Evolutionary conservation across 2,329 filamentous ascomycete genomes (phyloP).

Genomic region (Cladosporium sp.): DNA sequence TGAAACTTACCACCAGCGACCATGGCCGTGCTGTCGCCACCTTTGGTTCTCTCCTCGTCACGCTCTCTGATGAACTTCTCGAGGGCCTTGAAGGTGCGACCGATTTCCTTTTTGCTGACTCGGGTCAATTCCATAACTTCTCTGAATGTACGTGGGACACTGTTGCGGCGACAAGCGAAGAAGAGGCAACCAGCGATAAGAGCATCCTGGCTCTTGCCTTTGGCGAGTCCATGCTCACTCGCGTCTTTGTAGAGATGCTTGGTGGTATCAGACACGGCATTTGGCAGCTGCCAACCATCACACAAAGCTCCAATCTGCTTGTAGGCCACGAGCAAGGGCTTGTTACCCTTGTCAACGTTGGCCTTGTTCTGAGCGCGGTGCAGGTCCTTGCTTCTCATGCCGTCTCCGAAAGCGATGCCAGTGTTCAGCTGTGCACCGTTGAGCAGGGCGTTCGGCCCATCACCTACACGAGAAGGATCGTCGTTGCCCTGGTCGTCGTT

Average conservation of each 20-base stretch:
- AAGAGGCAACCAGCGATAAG: slow-evolving; percentile 97
- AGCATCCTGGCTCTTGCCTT: slow-evolving; percentile 89
- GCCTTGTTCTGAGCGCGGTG: slow-evolving; percentile 80
- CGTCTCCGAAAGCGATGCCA: slow-evolving; percentile 75
- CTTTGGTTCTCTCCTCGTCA: slow-evolving; percentile 55
- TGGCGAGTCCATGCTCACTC: slow-evolving; percentile 88
- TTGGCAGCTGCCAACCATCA: slow-evolving; percentile 76
- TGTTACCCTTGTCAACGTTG: slow-evolving; percentile 76
- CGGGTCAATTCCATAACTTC: slow-evolving; percentile 92
- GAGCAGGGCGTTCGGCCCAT: slow-evolving; percentile 82
- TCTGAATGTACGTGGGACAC: slow-evolving; percentile 82
- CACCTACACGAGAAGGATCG: slow-evolving; percentile 96
- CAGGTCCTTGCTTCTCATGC: slow-evolving; percentile 67
- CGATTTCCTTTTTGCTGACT: slow-evolving; percentile 96
- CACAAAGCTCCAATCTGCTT: slow-evolving; percentile 85
- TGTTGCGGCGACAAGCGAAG: slow-evolving; percentile 88
- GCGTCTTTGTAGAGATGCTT: slow-evolving; percentile 95
- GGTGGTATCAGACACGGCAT: slow-evolving; percentile 78
- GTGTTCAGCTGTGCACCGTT: slow-evolving; percentile 89
- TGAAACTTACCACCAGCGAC: slow-evolving; percentile 47
- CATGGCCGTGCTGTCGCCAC: slow-evolving; percentile 20
- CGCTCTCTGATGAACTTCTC: slow-evolving; percentile 76
- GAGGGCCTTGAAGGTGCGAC: slow-evolving; percentile 87
- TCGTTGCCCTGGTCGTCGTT: slow-evolving; percentile 97
- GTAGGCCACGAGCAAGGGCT: slow-evolving; percentile 74